These are phyloP conservation scores for Lipomyces starkeyi DNA, from an alignment of 805 yeast genomes.

Conservation along the genomic window DNA sequence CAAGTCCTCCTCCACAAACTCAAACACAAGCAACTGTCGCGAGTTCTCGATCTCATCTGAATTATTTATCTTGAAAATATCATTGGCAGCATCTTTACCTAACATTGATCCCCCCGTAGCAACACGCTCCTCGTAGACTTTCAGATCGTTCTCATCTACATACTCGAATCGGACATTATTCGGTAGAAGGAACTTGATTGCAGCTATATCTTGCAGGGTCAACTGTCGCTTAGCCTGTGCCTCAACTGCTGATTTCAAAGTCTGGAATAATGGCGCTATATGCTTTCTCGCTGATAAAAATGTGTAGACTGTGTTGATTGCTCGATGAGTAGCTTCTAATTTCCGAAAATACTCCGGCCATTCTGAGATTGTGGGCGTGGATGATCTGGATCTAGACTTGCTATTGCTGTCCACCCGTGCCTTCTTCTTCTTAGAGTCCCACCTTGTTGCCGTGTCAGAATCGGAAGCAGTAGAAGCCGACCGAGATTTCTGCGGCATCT, in stretches of 20 bases:
- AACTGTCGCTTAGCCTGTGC: constrained; percentile 51
- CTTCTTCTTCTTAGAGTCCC: background rate
- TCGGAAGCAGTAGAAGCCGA: background rate
- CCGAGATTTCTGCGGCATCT: background rate
- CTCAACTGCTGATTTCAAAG: constrained; percentile 59
- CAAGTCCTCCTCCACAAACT: constrained; percentile 30
- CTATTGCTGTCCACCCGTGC: background rate
- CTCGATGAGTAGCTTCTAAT: constrained; percentile 15
- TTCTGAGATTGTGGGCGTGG: background rate
- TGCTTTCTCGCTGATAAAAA: constrained; percentile 67
- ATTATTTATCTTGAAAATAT: constrained; percentile 21
- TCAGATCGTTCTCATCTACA: constrained; percentile 30
- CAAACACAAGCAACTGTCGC: constrained; percentile 26
- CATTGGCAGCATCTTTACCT: constrained; percentile 26
- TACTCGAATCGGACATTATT: constrained; percentile 29
- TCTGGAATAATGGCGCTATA: constrained; percentile 61
- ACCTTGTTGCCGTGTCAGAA: background rate
- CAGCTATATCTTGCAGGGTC: constrained; percentile 23
- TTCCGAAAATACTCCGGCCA: constrained; percentile 21
- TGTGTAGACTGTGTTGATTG: constrained; percentile 58
- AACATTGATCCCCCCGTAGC: constrained; percentile 9
- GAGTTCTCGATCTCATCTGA: background rate
- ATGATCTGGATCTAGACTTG: background rate
- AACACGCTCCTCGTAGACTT: constrained; percentile 25
- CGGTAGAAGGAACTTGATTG: constrained; percentile 26